Conservation (phyloP, 2,329 filamentous ascomycete species). For the Pezicula neosporulosa region DNA sequence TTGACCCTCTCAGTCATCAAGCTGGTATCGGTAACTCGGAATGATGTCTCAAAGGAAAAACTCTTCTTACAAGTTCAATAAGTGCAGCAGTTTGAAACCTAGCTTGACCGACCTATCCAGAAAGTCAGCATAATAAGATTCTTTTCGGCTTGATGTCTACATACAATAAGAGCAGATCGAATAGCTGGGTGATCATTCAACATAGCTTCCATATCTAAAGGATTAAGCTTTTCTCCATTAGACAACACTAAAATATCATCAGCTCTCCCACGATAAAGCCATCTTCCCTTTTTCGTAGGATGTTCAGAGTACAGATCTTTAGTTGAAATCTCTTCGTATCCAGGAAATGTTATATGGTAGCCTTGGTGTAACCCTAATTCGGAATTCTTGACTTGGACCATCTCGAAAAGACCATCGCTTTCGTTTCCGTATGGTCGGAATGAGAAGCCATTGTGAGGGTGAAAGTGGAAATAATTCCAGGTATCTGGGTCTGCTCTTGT, state of each 20-base stretch:
- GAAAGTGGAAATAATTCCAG: conserved; percentile 9
- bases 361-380: conserved; percentile 17
- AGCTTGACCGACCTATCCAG: too few relatives aligned
- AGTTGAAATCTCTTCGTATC: conserved; percentile 28
- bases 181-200: conserved; percentile 31
- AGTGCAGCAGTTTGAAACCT: conserved; percentile 4
- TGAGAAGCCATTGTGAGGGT: conserved; percentile 6
- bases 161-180: conserved; percentile 25
- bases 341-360: conserved; percentile 26
- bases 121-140: too few relatives aligned
- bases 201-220: conserved; percentile 34
- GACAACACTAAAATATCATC: conserved; percentile 43
- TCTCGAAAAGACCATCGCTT: conserved; percentile 22
- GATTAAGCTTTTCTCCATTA: conserved; percentile 43
- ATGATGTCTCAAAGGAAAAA: too few relatives aligned
- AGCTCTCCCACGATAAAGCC: conserved; percentile 30
- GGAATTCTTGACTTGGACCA: conserved; percentile 16
- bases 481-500: conserved; percentile 1
- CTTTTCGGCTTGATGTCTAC: not conserved
- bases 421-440: not conserved
- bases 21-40: too few relatives aligned
- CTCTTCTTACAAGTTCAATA: too few relatives aligned
- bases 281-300: conserved; percentile 31
- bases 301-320: conserved; percentile 36
- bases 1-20: too few relatives aligned